Evolutionary conservation across 1,284 basidiomycete genomes (phyloP).

Genomic region (Trichosporon inkin): DNA sequence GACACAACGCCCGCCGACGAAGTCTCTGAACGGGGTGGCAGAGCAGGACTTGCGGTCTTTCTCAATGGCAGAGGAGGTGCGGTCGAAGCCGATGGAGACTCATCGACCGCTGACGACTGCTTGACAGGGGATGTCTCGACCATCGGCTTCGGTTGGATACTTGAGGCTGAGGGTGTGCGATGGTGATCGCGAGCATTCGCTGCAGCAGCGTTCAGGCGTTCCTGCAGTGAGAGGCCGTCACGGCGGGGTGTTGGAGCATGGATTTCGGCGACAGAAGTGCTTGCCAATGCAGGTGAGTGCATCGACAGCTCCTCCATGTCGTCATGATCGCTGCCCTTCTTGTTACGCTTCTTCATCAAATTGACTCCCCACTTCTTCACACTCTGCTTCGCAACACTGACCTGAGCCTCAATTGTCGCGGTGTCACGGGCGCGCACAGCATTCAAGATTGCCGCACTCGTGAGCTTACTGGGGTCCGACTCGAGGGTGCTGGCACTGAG

Average conservation of each 20-base stretch:
- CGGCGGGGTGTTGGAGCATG: constrained; percentile 37
- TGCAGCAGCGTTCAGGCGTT: constrained; percentile 41
- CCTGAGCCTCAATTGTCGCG: constrained; percentile 66
- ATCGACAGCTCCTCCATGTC: constrained; percentile 19
- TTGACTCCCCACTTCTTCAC: constrained; percentile 84
- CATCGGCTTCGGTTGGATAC: background rate
- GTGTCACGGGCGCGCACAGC: constrained; percentile 69
- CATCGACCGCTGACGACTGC: no score
- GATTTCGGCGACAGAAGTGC: constrained; percentile 17
- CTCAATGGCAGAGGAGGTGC: no score
- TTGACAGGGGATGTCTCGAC: no score
- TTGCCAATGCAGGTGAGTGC: background rate
- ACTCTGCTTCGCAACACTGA: constrained; percentile 64
- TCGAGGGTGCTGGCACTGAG: background rate
- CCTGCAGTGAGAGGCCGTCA: constrained; percentile 28
- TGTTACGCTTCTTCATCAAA: constrained; percentile 51
- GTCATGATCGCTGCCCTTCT: constrained; percentile 13
- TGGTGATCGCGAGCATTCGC: constrained; percentile 12
- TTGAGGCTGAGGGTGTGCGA: background rate
- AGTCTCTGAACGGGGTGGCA: no score
- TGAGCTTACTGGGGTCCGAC: background rate
- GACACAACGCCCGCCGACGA: no score
- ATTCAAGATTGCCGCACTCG: constrained; percentile 43
- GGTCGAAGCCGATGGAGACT: no score
- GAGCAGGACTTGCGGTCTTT: no score